phyloP scores from a whole-genome alignment of 805 yeast genomes.

The Pichia thaimueangensis region DNA sequence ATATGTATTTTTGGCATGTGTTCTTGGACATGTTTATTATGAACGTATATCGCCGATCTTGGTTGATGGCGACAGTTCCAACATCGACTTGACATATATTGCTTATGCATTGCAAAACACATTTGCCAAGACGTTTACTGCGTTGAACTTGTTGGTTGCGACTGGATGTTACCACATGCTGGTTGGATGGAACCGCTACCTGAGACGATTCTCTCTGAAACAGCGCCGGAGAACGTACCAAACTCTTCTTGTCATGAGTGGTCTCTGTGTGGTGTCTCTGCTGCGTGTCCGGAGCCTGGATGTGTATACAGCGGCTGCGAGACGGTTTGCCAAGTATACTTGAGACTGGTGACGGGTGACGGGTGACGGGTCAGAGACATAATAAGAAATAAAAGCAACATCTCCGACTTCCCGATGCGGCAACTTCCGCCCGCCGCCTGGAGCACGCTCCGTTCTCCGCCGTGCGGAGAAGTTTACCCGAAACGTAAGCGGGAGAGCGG shows the following conservation, averaged over 20 bases:
- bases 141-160: slow-evolving; percentile 32
- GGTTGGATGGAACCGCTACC: slow-evolving; percentile 46
- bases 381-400: too few species aligned
- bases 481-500: too few species aligned
- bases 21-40: slow-evolving; percentile 41
- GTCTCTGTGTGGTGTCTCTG: neutral
- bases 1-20: slow-evolving; percentile 40
- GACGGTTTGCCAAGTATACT: neutral
- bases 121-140: slow-evolving; percentile 13
- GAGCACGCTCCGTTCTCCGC: too few species aligned
- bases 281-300: slow-evolving; percentile 1
- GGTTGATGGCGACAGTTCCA: slow-evolving; percentile 60
- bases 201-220: slow-evolving; percentile 32
- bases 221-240: slow-evolving; percentile 42
- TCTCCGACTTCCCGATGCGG: too few species aligned
- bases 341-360: too few species aligned
- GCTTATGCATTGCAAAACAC: slow-evolving; percentile 29
- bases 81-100: slow-evolving; percentile 47
- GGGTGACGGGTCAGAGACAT: too few species aligned
- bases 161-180: slow-evolving; percentile 46
- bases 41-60: slow-evolving; percentile 44
- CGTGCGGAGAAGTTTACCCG: too few species aligned
- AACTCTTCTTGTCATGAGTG: slow-evolving; percentile 25
- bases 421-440: too few species aligned
- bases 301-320: slow-evolving; percentile 1